Base-by-base conservation (phyloP, 208 protist genomes). In the Leishmania lainsoni region DNA sequence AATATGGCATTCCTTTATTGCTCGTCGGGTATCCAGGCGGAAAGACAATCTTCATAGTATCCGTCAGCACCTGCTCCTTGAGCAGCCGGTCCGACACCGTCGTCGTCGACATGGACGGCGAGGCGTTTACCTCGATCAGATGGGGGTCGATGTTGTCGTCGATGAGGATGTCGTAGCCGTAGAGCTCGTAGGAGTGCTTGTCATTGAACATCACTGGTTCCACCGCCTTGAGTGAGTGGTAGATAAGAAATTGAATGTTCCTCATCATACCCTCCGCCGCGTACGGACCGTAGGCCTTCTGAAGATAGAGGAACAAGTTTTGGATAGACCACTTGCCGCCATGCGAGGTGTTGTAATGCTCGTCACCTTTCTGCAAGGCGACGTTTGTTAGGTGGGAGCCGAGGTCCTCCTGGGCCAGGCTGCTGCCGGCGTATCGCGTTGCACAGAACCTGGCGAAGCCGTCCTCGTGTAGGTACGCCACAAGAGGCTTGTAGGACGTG, bases 131-230 rank as follows among this genome's bases (percentile, higher is more conserved):
- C 83, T 99, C 99, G 76, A 99, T 97, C 2, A 99, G 85, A 91
- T 99, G 99, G 9, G 98, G 98, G 54, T 98, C 92, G 12, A 99
- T 86, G 6, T 90, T 75, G n/a, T 91, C 90, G 82, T 99, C 98
- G 59, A 99, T 93, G 32, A 99, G 89, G 12, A 99, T 91, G 87
- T 99, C 99, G 78, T 99, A 99, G 29, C 99, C 99, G 89, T 99
- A 99, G 26, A 98, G 81, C 85, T 99, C 99, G 91, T 99, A 99
- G 80, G 95, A 99, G 83, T 98, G 93, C 76, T 91, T 92, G 83
- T 99, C 98, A 75, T 99, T 98, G 78, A 98, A 98, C 72, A 99
- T 97, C 6, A 98, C 89, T 66, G 87, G 79, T 76, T 98, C 94
- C 85, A 97, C 92, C 17, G 97, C 93, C 75, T 90, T 89, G 17